Conservation (phyloP, 139 green algal species). For the Auxenochlorella pyrenoidosa region DNA sequence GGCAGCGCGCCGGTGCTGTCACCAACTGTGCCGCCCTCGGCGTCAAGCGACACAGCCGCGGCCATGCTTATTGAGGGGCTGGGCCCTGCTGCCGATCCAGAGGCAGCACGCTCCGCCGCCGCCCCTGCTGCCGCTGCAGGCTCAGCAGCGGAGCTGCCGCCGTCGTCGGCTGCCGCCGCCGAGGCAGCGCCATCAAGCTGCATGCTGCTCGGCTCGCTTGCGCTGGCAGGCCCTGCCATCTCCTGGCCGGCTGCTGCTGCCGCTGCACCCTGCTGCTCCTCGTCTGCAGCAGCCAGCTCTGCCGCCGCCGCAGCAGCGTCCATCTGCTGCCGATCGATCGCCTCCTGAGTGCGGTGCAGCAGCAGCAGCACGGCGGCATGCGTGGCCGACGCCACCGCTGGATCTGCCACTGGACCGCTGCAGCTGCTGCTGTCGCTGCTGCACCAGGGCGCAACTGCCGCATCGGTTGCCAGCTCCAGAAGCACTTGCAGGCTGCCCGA, state of each 20-base stretch:
- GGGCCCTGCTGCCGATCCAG: not conserved
- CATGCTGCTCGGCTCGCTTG: not conserved
- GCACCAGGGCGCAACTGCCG: too few relatives aligned
- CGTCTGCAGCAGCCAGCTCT: not conserved
- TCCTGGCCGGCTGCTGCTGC: not conserved
- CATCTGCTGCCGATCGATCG: not conserved
- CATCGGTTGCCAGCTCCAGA: constrained; percentile 7
- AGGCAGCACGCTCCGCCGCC: not conserved
- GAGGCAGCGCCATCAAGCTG: not conserved
- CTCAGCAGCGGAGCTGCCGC: not conserved
- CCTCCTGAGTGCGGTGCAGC: constrained; percentile 1
- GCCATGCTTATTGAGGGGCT: not conserved
- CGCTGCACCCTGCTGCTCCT: not conserved
- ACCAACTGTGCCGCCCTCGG: not conserved
- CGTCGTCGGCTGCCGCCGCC: not conserved
- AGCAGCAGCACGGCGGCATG: constrained; percentile 30
- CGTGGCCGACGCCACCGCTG: not conserved
- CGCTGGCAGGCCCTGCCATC: not conserved
- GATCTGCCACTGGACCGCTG: not conserved
- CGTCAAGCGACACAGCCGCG: not conserved
- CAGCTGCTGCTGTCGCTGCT: not conserved
- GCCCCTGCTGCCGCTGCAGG: not conserved
- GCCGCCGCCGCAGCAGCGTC: not conserved
- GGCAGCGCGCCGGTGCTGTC: not conserved
- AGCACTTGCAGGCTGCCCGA: constrained; percentile 1